A percentile compares a stretch with the other conserved stretches of the same genome.
Conservation (phyloP, 2,329 filamentous ascomycete genomes). For the Fusarium sp. region DNA sequence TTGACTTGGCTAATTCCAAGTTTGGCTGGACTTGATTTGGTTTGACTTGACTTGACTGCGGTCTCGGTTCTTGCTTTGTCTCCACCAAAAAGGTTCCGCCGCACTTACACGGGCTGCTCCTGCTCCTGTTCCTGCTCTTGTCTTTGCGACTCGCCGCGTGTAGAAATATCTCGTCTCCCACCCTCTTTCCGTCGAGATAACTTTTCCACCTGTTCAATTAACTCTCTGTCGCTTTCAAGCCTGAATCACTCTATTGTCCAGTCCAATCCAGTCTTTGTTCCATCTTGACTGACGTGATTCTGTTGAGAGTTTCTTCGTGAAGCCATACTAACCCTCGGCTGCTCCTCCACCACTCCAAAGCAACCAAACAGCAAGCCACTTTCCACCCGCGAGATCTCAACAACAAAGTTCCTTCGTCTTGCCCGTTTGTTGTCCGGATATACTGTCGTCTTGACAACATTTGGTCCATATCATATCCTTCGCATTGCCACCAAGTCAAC, state of each 20-base stretch:
- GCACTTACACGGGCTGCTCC: constrained; percentile 40
- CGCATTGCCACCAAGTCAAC: constrained; percentile 2
- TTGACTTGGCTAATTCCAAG: constrained; percentile 22
- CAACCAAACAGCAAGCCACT: constrained; percentile 12
- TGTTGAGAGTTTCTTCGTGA: constrained; percentile 22
- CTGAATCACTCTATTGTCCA: constrained; percentile 4
- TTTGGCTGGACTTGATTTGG: constrained; percentile 8
- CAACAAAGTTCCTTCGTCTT: constrained; percentile 5
- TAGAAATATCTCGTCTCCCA: constrained; percentile 46
- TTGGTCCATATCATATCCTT: background rate
- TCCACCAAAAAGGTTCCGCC: constrained; percentile 31
- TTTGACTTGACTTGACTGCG: constrained; percentile 4
- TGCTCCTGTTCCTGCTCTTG: background rate
- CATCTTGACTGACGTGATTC: constrained; percentile 23
- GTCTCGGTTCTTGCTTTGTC: constrained; percentile 17
- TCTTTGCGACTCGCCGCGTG: background rate
- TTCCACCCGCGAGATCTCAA: background rate
- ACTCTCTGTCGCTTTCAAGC: constrained; percentile 1
- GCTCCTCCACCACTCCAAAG: constrained; percentile 10
- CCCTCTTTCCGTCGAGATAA: constrained; percentile 25
- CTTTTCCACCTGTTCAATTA: constrained; percentile 20
- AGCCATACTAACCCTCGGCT: constrained; percentile 15
- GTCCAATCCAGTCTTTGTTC: constrained; percentile 15
- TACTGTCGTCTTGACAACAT: background rate
- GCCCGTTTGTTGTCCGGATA: background rate